A percentile compares a stretch with the other conserved stretches of the same genome.
Conservation (phyloP, 768 basidiomycete genomes). For the Boletus rex-veris region DNA sequence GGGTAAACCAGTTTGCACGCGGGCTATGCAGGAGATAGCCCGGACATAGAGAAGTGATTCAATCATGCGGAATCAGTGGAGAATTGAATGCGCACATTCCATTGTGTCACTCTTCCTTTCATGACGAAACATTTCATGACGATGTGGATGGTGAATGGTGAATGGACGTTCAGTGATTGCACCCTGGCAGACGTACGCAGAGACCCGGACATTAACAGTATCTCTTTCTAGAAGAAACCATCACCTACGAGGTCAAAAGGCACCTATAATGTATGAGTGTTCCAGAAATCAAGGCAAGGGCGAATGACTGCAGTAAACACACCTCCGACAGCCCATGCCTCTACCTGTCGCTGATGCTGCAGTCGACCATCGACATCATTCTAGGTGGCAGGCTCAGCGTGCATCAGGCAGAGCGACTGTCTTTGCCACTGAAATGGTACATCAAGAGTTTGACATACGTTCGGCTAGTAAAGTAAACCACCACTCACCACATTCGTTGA, state of each 20-base stretch:
- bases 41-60: conserved; percentile 41
- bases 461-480: neutral
- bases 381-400: conserved; percentile 34
- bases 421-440: conserved; percentile 78
- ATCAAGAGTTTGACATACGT: no score
- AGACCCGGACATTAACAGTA: conserved; percentile 19
- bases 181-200: conserved; percentile 60
- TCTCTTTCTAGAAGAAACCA: conserved; percentile 7
- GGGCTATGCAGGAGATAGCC: conserved; percentile 52
- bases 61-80: conserved; percentile 5
- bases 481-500: conserved; percentile 50
- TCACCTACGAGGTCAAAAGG: conserved; percentile 69
- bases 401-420: conserved; percentile 76
- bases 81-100: conserved; percentile 50
- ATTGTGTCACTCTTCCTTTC: conserved; percentile 55
- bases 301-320: conserved; percentile 20
- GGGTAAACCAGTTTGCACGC: conserved; percentile 34
- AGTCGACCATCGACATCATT: conserved; percentile 75
- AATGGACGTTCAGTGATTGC: conserved; percentile 26
- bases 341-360: conserved; percentile 82
- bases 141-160: conserved; percentile 5
- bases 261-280: conserved; percentile 40
- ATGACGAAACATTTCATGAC: conserved; percentile 32
- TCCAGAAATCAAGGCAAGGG: conserved; percentile 9
- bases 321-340: conserved; percentile 83